Evolutionary conservation across 495 filamentous ascomycete genomes (phyloP), one percentile per base, ranked within the genome.

Genomic region (Aspergillus bertholletiae): DNA sequence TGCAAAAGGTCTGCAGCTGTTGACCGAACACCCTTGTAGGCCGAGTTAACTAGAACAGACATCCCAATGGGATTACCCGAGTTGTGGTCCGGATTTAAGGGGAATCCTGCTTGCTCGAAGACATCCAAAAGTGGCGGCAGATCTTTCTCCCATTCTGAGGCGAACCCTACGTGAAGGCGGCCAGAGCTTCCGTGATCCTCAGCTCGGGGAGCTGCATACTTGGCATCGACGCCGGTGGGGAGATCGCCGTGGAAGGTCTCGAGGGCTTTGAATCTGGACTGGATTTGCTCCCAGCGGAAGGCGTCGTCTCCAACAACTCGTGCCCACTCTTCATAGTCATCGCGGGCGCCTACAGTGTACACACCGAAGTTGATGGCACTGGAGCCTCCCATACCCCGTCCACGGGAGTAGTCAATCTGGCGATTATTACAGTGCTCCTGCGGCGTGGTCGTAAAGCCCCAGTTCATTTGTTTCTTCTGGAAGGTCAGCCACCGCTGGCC

Each of bases 281-380:
- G 64, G 52, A 81, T 75, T 9, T 71, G 63, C 9, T 73, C 57
- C 80, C 82, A 88, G 1, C 41, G 44, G 54, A 79, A 89, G 0
- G 62, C 60, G 0, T 80, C 69, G 58, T 80, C 73, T 0, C 47
- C 68, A 0, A 74, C 63, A 5, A 60, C 27, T 7, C 57, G 48
- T 1, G 72, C 74, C 82, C 82, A 82, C 39, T 80, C 71, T 28
- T 86, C 76, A 57, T 83, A 88, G 59, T 89, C 86, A 47, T 79
- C 78, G 5, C 69, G 64, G 7, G 82, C 74, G 6, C 86, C 86
- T 9, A 79, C 56, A 12, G 72, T 79, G 53, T 74, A 88, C 11
- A 82, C 68, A 18, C 77, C 78, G 47, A 87, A 88, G 65, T 89
- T 89, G 52, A 88, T 80, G 15, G 79, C 80, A 30, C 71, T 83